Percentiles rank a stretch among this genome's conserved stretches.
phyloP scores from a whole-genome alignment of 352 stramenopile genomes.

The Phytopythium cucurbitacearum region DNA sequence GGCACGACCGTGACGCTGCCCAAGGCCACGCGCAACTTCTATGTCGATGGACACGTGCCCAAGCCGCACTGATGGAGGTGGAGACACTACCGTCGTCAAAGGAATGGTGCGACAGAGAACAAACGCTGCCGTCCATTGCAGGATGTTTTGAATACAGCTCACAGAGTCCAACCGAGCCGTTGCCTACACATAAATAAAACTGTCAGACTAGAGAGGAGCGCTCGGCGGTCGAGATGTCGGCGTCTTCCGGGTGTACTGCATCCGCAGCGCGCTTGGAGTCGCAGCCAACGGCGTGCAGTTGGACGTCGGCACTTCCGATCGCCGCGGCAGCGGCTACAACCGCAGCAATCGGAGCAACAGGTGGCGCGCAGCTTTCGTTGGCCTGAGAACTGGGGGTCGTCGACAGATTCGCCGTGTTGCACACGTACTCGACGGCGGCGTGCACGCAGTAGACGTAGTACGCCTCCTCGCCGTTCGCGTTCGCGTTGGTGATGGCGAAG shows the following conservation, averaged over 20 bases:
- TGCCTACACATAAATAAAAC: no score
- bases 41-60: slow-evolving; percentile 97
- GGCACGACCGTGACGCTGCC: slow-evolving; percentile 90
- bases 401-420: slow-evolving; percentile 51
- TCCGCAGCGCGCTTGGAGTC: background rate
- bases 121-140: no score
- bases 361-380: background rate
- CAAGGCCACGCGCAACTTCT: slow-evolving; percentile 97
- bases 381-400: background rate
- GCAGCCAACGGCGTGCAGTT: no score
- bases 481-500: slow-evolving; percentile 74
- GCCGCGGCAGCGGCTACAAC: background rate
- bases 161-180: no score
- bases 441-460: slow-evolving; percentile 90
- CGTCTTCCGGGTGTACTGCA: no score
- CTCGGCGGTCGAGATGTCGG: no score
- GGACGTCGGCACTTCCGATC: background rate
- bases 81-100: background rate
- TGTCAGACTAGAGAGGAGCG: no score
- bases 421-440: slow-evolving; percentile 79
- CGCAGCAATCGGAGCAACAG: slow-evolving; percentile 1
- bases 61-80: slow-evolving; percentile 87
- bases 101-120: no score
- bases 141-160: no score
- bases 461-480: slow-evolving; percentile 82